Percentiles rank a stretch among this genome's conserved stretches.
Evolutionary conservation across 1,139 yeast genomes (phyloP).

Genomic region (Debaryomyces sp.): DNA sequence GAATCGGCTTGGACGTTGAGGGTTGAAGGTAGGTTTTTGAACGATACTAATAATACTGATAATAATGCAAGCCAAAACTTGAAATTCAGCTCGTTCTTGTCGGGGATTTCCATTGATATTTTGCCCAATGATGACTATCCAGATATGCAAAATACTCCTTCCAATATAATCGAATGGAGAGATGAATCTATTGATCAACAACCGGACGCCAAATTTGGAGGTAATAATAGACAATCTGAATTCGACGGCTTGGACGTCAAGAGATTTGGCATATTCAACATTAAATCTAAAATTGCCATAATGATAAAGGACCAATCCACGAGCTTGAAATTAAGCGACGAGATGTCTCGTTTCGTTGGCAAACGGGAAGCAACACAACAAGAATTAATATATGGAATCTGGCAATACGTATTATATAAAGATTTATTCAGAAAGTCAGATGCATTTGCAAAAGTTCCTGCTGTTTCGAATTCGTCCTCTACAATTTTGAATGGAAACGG

Average conservation of each 20-base stretch:
- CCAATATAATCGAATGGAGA: constrained; percentile 49
- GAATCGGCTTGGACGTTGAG: constrained; percentile 82
- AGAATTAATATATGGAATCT: constrained; percentile 78
- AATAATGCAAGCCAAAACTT: constrained; percentile 28
- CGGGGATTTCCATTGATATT: constrained; percentile 83
- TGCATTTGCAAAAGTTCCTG: constrained; percentile 38
- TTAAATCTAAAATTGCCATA: constrained; percentile 72
- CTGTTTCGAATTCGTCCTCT: constrained; percentile 31
- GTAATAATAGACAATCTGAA: constrained; percentile 36
- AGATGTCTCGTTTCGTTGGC: constrained; percentile 71
- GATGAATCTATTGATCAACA: constrained; percentile 23
- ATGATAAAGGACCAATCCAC: constrained; percentile 75
- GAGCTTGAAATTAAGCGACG: constrained; percentile 62
- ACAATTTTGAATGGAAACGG: constrained; percentile 14
- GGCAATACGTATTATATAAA: constrained; percentile 86
- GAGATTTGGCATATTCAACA: constrained; percentile 70
- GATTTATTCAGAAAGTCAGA: constrained; percentile 56
- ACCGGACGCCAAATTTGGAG: constrained; percentile 13
- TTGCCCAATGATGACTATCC: constrained; percentile 48
- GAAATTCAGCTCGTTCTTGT: constrained; percentile 76
- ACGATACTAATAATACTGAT: constrained; percentile 33
- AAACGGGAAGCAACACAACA: constrained; percentile 80
- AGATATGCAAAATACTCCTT: constrained; percentile 30
- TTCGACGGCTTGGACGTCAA: constrained; percentile 91
- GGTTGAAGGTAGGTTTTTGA: constrained; percentile 79